Percentiles rank a stretch among this genome's conserved stretches.
These are phyloP conservation scores for Colletotrichum lindemuthianum DNA, from an alignment of 2,329 filamentous ascomycete species.

Conservation along the genomic window DNA sequence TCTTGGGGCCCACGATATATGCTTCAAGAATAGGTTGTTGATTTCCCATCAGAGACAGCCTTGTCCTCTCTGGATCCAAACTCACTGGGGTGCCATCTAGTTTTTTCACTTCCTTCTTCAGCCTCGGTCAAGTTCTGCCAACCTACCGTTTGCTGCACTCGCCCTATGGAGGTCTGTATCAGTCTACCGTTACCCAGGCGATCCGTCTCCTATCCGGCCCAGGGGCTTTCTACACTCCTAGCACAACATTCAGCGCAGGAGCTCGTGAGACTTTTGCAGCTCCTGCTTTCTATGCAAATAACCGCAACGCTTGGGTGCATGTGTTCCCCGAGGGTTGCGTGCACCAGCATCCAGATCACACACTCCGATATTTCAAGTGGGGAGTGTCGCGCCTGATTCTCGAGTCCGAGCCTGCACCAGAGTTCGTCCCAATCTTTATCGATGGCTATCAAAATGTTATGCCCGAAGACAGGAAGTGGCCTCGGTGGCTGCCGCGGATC, in stretches of 20 bases:
- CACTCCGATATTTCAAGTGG: constrained; percentile 98
- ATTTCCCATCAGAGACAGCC: not conserved
- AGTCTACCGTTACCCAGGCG: constrained; percentile 87
- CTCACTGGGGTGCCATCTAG: constrained; percentile 52
- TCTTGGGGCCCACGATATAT: constrained; percentile 93
- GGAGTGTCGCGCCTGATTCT: constrained; percentile 91
- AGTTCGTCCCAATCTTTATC: constrained; percentile 93
- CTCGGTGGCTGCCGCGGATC: constrained; percentile 81
- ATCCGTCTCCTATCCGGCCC: constrained; percentile 79
- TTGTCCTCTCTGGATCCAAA: not conserved
- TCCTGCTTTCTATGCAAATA: constrained; percentile 75
- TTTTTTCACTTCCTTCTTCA: constrained; percentile 81
- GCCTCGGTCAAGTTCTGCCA: constrained; percentile 87
- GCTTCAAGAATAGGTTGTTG: constrained; percentile 82
- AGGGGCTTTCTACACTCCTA: constrained; percentile 18
- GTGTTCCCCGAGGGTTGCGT: constrained; percentile 96
- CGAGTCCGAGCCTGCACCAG: constrained; percentile 86
- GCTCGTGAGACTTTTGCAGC: constrained; percentile 73
- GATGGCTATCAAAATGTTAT: constrained; percentile 90
- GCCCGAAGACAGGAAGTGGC: constrained; percentile 83
- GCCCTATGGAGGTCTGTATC: constrained; percentile 83
- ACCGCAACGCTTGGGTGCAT: constrained; percentile 87
- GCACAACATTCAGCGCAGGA: constrained; percentile 58
- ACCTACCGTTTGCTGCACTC: constrained; percentile 87
- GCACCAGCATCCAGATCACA: constrained; percentile 82